Base-by-base conservation (phyloP, 805 yeast species). In the Candida dajiaensis region DNA sequence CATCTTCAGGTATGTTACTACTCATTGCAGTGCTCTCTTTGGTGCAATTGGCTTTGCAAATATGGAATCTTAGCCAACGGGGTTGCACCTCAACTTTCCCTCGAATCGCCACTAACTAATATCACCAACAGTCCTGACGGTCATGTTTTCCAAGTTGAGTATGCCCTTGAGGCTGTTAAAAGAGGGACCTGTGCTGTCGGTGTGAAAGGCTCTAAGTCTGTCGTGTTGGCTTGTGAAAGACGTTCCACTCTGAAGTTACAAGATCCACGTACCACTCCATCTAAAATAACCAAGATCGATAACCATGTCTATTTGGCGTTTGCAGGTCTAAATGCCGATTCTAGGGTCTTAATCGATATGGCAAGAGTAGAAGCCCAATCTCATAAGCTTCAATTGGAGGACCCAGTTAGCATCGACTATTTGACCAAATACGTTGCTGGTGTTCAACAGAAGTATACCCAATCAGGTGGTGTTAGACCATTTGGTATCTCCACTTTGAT, bases 131-230 rank as follows among this genome's bases (percentile, higher is more conserved):
- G 94, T 68, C 99, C 99, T 55, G 99, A 92, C 71, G 99, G 99
- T 50, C 97, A 92, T 66, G 96, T 92, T 64, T 92, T 92, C 75
- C 99, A 94, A 76, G 99, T 94, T 38, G 98, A 94, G 68, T 94
- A 94, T 61, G 99, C 99, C 22, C 76, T 85, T 36, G 99, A 94
- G 66, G 99, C 99, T 0, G 99, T 94, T 40, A 94, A 92, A 64
- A 80, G 98, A 69, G 99, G 99, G 50, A 94, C 99, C 3, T 89
- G 97, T 65, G 97, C 98, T 2, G 96, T 94, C 41, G 99, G 97
- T 37, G 92, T 94, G 49, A 92, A 90, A 65, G 98, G 98, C 45
- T 76, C 77, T 52, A 83, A 82, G 50, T 80, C 83, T 49, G 98
- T 94, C 11, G 97, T 94, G 11, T 76, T 94, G 41, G 99, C 97